Evolutionary conservation across 1,284 basidiomycete genomes (phyloP).

Genomic region (Cystobasidium pallidum): DNA sequence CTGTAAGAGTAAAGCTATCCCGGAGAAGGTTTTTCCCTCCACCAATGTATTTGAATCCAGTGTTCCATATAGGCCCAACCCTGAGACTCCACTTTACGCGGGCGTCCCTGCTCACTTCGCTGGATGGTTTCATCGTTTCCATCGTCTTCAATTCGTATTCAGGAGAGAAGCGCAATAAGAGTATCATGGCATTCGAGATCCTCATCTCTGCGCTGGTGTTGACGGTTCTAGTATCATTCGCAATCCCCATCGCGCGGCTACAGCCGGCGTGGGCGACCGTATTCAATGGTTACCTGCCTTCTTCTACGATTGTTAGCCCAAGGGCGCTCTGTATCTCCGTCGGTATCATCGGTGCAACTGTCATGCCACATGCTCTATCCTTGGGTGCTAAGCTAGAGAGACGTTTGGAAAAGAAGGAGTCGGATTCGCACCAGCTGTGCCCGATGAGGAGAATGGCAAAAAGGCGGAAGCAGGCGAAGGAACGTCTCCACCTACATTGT

Average conservation of each 20-base stretch:
- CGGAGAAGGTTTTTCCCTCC: too few relatives aligned
- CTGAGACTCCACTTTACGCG: slow-evolving; percentile 74
- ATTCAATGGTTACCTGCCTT: slow-evolving; percentile 82
- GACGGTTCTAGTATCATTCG: slow-evolving; percentile 78
- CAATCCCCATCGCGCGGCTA: slow-evolving; percentile 74
- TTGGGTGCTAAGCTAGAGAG: slow-evolving; percentile 82
- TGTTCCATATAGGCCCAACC: slow-evolving; percentile 69
- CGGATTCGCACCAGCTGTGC: slow-evolving; percentile 37
- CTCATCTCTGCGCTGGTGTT: slow-evolving; percentile 71
- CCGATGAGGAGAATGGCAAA: slow-evolving; percentile 11
- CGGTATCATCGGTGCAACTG: slow-evolving; percentile 73
- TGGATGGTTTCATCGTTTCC: slow-evolving; percentile 77
- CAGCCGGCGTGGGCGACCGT: slow-evolving; percentile 74
- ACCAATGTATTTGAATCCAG: too few relatives aligned
- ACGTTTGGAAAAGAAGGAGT: slow-evolving; percentile 67
- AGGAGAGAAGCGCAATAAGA: slow-evolving; percentile 50
- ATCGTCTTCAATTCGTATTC: slow-evolving; percentile 57
- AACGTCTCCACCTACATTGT: too few relatives aligned
- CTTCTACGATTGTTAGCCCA: slow-evolving; percentile 65
- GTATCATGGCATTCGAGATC: slow-evolving; percentile 65
- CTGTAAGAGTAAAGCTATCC: too few relatives aligned
- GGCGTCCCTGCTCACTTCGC: slow-evolving; percentile 79
- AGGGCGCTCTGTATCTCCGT: slow-evolving; percentile 76
- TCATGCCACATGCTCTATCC: slow-evolving; percentile 81
- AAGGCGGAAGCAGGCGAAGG: too few relatives aligned